Percentiles rank a stretch among this genome's conserved stretches.
phyloP scores from a whole-genome alignment of 1,284 basidiomycete genomes.

The Grifola frondosa region DNA sequence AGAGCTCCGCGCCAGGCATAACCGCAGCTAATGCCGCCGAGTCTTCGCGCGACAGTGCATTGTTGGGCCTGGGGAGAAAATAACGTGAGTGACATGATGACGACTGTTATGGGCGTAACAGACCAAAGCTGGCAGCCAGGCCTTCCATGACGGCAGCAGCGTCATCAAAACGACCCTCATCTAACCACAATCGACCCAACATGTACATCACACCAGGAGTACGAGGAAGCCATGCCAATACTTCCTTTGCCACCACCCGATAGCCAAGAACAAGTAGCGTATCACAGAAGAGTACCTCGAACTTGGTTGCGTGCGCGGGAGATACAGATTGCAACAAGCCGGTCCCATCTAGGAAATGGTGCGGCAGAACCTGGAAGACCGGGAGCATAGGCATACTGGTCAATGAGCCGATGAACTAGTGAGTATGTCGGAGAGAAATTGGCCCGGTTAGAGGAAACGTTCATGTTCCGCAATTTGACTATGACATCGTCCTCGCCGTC shows the following conservation, averaged over 20 bases:
- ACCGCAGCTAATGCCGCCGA: slow-evolving; percentile 59
- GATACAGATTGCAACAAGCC: slow-evolving; percentile 67
- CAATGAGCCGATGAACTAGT: slow-evolving; percentile 67
- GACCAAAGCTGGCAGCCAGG: slow-evolving; percentile 79
- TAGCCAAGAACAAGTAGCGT: slow-evolving; percentile 67
- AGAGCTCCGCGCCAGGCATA: slow-evolving; percentile 56
- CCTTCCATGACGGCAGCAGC: slow-evolving; percentile 71
- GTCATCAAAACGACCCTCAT: slow-evolving; percentile 73
- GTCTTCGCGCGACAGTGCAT: slow-evolving; percentile 58
- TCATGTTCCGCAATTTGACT: slow-evolving; percentile 66
- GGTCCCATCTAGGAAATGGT: slow-evolving; percentile 64
- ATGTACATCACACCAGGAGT: slow-evolving; percentile 78
- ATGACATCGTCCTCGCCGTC: slow-evolving; percentile 61
- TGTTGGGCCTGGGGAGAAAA: slow-evolving; percentile 45
- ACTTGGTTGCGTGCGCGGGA: slow-evolving; percentile 59
- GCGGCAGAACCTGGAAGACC: slow-evolving; percentile 58
- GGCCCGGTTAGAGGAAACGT: slow-evolving; percentile 54
- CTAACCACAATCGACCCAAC: slow-evolving; percentile 65
- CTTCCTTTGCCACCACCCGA: slow-evolving; percentile 57
- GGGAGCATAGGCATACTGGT: slow-evolving; percentile 42
- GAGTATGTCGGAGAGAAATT: slow-evolving; percentile 60
- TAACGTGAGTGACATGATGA: slow-evolving; percentile 5
- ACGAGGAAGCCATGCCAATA: slow-evolving; percentile 73
- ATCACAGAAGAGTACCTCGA: slow-evolving; percentile 74
- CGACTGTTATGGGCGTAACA: slow-evolving; percentile 26